These are phyloP conservation scores for Cronartium quercuum DNA, from an alignment of 1,284 basidiomycete genomes.

Conservation along the genomic window DNA sequence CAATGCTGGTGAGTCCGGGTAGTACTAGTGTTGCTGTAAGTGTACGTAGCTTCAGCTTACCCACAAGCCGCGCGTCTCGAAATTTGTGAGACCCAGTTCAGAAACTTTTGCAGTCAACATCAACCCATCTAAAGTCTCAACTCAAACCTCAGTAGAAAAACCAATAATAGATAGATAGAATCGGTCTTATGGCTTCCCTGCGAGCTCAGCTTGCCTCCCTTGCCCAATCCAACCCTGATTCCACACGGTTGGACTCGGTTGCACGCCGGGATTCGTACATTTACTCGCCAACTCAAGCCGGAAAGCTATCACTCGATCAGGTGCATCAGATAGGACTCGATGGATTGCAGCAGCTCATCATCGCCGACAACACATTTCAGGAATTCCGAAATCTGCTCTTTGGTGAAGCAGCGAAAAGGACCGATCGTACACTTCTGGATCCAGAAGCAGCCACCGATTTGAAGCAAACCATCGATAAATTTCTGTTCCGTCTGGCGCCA, in stretches of 20 bases:
- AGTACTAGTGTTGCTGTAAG: too few relatives aligned
- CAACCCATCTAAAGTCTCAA: too few relatives aligned
- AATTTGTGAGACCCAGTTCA: too few relatives aligned
- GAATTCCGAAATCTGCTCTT: constrained; percentile 67
- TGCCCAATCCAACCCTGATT: constrained; percentile 28
- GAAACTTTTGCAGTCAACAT: too few relatives aligned
- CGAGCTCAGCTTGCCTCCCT: constrained; percentile 21
- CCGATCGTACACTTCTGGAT: constrained; percentile 75
- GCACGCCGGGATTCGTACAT: constrained; percentile 59
- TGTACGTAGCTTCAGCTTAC: too few relatives aligned
- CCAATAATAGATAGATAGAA: too few relatives aligned
- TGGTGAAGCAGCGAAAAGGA: constrained; percentile 66
- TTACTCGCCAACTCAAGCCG: constrained; percentile 73
- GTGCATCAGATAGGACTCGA: constrained; percentile 75
- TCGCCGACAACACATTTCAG: constrained; percentile 57
- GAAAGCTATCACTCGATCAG: constrained; percentile 75
- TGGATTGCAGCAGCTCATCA: constrained; percentile 64
- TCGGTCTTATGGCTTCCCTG: constrained; percentile 16
- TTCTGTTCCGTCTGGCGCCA: constrained; percentile 67
- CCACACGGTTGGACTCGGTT: constrained; percentile 4
- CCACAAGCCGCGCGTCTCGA: too few relatives aligned
- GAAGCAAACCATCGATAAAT: constrained; percentile 59
- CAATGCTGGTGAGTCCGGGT: too few relatives aligned
- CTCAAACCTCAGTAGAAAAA: too few relatives aligned
- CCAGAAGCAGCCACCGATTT: constrained; percentile 61